phyloP scores from a whole-genome alignment of 2,329 filamentous ascomycete genomes.

The Cladosporium velox region DNA sequence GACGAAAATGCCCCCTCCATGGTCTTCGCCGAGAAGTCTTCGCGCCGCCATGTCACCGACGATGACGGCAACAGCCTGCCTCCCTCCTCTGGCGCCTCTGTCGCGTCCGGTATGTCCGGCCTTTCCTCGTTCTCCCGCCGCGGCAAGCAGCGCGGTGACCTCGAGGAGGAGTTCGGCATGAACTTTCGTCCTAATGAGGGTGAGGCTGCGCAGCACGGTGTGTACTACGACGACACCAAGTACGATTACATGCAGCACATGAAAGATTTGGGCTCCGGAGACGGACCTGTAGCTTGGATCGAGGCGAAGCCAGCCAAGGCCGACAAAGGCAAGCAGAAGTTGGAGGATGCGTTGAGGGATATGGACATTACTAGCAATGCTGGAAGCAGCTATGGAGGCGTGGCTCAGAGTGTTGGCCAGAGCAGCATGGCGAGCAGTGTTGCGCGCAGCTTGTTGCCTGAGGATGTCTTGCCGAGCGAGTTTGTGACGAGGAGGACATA shows the following conservation, averaged over 20 bases:
- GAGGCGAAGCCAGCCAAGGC: constrained; percentile 58
- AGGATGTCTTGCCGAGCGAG: constrained; percentile 76
- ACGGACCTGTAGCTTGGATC: constrained; percentile 72
- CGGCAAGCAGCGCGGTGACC: constrained; percentile 61
- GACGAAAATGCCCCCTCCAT: constrained; percentile 85
- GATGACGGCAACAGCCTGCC: constrained; percentile 23
- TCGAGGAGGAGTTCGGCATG: constrained; percentile 72
- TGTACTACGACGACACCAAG: constrained; percentile 91
- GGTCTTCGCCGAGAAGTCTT: constrained; percentile 72
- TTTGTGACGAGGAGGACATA: constrained; percentile 77
- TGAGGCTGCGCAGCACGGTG: constrained; percentile 88
- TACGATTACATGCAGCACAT: constrained; percentile 99
- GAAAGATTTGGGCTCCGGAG: constrained; percentile 70
- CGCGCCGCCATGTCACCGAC: constrained; percentile 25
- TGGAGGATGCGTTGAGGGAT: constrained; percentile 79
- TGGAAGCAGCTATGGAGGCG: constrained; percentile 35
- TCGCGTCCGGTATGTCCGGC: constrained; percentile 38
- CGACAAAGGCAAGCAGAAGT: constrained; percentile 70
- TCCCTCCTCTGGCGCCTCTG: constrained; percentile 28
- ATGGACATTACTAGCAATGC: constrained; percentile 45
- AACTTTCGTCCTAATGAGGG: constrained; percentile 85
- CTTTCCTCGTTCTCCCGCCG: constrained; percentile 33
- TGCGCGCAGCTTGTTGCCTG: constrained; percentile 59
- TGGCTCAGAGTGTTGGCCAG: constrained; percentile 45
- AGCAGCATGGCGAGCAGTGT: constrained; percentile 44